A percentile compares a stretch with the other conserved stretches of the same genome.
Conservation (phyloP, 2,329 filamentous ascomycete species). For the Sporothrix humicola region DNA sequence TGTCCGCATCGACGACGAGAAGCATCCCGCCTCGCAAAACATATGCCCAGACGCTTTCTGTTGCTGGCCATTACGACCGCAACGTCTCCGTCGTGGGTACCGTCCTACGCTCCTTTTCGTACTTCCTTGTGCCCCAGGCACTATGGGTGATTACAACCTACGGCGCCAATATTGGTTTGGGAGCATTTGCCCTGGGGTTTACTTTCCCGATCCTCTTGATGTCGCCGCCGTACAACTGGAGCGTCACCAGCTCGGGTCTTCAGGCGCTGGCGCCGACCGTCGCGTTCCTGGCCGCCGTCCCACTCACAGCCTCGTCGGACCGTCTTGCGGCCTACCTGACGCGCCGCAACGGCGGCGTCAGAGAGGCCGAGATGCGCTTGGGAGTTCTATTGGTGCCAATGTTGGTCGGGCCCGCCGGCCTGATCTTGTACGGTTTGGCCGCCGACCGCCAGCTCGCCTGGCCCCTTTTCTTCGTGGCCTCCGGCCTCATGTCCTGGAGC, state of each 20-base stretch:
- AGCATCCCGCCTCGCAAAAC: constrained; percentile 47
- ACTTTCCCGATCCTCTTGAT: constrained; percentile 56
- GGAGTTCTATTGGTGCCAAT: constrained; percentile 48
- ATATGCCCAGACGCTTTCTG: constrained; percentile 51
- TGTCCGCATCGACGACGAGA: neutral
- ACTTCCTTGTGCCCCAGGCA: constrained; percentile 55
- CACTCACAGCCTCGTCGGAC: constrained; percentile 53
- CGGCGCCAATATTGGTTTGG: constrained; percentile 55
- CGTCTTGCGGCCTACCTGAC: constrained; percentile 51
- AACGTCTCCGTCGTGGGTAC: constrained; percentile 54
- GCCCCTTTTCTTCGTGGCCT: constrained; percentile 56
- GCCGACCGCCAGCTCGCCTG: constrained; percentile 51
- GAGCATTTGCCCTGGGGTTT: constrained; percentile 56
- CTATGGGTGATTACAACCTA: constrained; percentile 57
- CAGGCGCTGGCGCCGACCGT: constrained; percentile 50
- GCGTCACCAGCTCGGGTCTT: constrained; percentile 52
- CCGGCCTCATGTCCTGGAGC: constrained; percentile 55
- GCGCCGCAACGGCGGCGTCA: constrained; percentile 52
- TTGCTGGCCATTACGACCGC: constrained; percentile 51
- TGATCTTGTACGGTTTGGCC: constrained; percentile 51
- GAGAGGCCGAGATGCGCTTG: constrained; percentile 56
- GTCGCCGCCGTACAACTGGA: constrained; percentile 54
- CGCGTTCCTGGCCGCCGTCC: constrained; percentile 50
- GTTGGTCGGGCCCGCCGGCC: constrained; percentile 49
- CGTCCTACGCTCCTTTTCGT: constrained; percentile 53